Evolutionary conservation across 2,329 filamentous ascomycete species (phyloP).

Genomic region (Colletotrichum camelliae): DNA sequence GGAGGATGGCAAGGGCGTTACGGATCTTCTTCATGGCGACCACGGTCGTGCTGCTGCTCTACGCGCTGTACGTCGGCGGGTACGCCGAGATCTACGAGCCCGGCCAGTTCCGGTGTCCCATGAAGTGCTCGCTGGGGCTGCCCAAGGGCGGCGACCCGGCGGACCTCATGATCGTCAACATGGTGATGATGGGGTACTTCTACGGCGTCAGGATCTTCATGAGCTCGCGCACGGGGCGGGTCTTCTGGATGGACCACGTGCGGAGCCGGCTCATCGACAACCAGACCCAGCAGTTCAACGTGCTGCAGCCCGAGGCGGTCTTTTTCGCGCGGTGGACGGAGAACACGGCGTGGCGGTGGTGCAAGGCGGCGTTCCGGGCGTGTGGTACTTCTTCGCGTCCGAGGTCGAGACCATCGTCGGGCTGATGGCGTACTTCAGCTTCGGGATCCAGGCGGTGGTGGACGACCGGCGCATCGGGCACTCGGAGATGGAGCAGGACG

Average conservation of each 20-base stretch:
- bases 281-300: neutral
- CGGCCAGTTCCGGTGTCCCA: neutral
- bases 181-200: neutral
- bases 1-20: neutral
- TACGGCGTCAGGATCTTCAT: neutral
- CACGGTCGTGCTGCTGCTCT: neutral
- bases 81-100: neutral
- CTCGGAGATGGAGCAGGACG: constrained; percentile 1
- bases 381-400: constrained; percentile 12
- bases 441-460: neutral
- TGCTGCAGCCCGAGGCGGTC: neutral
- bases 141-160: neutral
- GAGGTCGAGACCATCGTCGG: neutral
- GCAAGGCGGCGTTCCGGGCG: neutral
- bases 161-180: neutral
- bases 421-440: neutral
- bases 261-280: neutral
- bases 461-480: constrained; percentile 13
- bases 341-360: neutral
- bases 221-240: constrained; percentile 1
- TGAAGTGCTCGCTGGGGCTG: neutral
- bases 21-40: neutral
- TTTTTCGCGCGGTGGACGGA: neutral
- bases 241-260: neutral
- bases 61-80: neutral